These are phyloP conservation scores for Pholiota microspora DNA, from an alignment of 768 basidiomycete genomes.

Conservation along the genomic window DNA sequence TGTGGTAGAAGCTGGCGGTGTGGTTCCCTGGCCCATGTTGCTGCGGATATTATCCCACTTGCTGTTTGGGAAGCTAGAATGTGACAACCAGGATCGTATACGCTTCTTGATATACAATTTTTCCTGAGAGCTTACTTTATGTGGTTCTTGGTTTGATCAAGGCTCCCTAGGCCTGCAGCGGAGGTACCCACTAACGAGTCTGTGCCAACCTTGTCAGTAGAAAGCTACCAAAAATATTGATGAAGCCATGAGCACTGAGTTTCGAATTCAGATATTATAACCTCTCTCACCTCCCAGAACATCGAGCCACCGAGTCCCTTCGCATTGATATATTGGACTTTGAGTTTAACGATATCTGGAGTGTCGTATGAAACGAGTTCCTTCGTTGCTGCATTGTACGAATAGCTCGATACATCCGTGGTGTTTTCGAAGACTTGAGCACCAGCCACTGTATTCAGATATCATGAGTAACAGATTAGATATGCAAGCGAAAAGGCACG, in stretches of 20 bases:
- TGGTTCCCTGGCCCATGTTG: conserved; percentile 48
- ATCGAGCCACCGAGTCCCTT: conserved; percentile 66
- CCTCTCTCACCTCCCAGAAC: conserved; percentile 61
- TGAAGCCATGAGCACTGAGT: not conserved
- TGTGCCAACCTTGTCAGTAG: conserved; percentile 56
- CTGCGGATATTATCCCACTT: conserved; percentile 69
- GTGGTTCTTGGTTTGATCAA: conserved; percentile 67
- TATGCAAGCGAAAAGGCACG: conserved; percentile 20
- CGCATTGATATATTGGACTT: conserved; percentile 63
- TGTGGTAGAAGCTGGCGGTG: conserved; percentile 15
- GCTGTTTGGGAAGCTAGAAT: conserved; percentile 57
- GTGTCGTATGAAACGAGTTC: conserved; percentile 80
- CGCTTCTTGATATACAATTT: not conserved
- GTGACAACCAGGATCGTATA: not conserved
- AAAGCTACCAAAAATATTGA: conserved; percentile 36
- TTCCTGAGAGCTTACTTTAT: conserved; percentile 41
- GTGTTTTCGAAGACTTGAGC: conserved; percentile 65
- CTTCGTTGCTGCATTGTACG: conserved; percentile 63
- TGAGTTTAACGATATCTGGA: conserved; percentile 61
- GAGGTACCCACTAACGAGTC: conserved; percentile 58
- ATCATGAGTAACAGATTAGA: not conserved
- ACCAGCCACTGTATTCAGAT: conserved; percentile 38
- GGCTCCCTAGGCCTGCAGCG: conserved; percentile 42
- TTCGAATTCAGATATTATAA: not conserved
- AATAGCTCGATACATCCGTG: conserved; percentile 72